These are phyloP conservation scores for Alternaria tenuissima DNA, from an alignment of 2,329 filamentous ascomycete genomes.

Conservation along the genomic window DNA sequence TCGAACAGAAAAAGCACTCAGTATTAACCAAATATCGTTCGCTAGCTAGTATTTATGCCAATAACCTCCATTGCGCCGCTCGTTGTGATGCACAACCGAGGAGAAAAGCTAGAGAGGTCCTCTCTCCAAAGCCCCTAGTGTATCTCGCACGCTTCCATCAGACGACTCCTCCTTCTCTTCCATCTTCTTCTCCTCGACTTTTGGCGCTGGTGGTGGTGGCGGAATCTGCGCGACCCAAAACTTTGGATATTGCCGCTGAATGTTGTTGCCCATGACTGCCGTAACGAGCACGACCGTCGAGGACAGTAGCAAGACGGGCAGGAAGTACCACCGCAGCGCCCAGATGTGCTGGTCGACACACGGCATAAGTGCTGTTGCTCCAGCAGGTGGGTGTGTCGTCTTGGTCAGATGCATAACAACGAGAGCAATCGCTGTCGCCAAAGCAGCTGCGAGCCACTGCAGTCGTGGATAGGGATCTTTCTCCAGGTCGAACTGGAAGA, in stretches of 20 bases:
- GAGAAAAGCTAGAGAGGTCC: slow-evolving; percentile 14
- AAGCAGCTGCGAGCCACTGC: slow-evolving; percentile 55
- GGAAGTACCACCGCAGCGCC: slow-evolving; percentile 54
- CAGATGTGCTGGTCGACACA: slow-evolving; percentile 51
- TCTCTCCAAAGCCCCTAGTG: slow-evolving; percentile 28
- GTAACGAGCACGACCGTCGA: slow-evolving; percentile 51
- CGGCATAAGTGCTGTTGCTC: slow-evolving; percentile 57
- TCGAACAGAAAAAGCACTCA: not conserved
- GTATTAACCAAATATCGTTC: not conserved
- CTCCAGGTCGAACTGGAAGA: slow-evolving; percentile 52
- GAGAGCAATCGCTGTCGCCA: slow-evolving; percentile 54
- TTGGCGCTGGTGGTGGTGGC: slow-evolving; percentile 26
- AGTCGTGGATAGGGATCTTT: slow-evolving; percentile 38
- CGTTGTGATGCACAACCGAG: not conserved
- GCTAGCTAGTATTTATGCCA: not conserved
- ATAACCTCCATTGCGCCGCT: not conserved
- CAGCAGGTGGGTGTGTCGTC: slow-evolving; percentile 58
- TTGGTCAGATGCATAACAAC: slow-evolving; percentile 58
- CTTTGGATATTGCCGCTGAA: slow-evolving; percentile 55
- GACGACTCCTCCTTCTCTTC: slow-evolving; percentile 19
- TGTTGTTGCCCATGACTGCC: slow-evolving; percentile 56
- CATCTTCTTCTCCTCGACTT: slow-evolving; percentile 18
- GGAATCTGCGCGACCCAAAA: slow-evolving; percentile 56
- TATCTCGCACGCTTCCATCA: slow-evolving; percentile 19
- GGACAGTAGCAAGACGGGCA: slow-evolving; percentile 53